Evolutionary conservation across 2,329 filamentous ascomycete genomes (phyloP), one percentile per base, ranked within the genome.

Genomic region (Paramyrothecium sp.): DNA sequence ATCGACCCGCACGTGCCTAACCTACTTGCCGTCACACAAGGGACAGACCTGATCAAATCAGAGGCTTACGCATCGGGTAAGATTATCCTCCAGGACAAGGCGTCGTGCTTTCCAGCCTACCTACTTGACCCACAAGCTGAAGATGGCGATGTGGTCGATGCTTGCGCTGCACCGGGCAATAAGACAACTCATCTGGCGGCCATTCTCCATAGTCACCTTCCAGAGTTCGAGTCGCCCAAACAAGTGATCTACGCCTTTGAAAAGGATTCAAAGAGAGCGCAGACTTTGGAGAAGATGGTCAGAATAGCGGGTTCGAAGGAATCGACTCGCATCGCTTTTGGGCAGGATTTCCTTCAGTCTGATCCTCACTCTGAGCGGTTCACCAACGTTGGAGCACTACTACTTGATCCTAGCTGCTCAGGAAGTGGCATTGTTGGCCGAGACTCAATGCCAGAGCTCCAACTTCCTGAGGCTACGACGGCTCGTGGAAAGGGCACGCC

Each of bases 111-210:
- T 67, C 95, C 95, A 0, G 95, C 94, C 1, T 95, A 95, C 69
- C 79, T 99, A 3, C 78, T 99, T 0, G 81, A 96, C 54, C 86
- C 89, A 0, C 76, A 76, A 0, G 76, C 85, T 10, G 78, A 84
- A 57, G 84, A 89, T 61, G 91, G 91, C 22, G 87, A 95, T 67
- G 79, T 96, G 10, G 85, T 98, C n/a, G 95, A 99, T 72, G 91
- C 91, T 0, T 98, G 94, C 70, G 91, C 95, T 0, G 95, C 95
- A 1, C 95, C 95, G 2, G 95, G 95, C 7, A 99, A 99, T 73
- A 99, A 99, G 75, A 98, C 95, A 1, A 98, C 94, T 8, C 95
- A 98, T 71, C 76, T 96, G 51, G 92, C 93, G 1, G 89, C 92
- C 2, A 85, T 97, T 4, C 68, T 95, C 52, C 78, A 71, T 54